These are phyloP conservation scores for Penicillium cinerascens DNA, from an alignment of 495 filamentous ascomycete species.

Conservation along the genomic window DNA sequence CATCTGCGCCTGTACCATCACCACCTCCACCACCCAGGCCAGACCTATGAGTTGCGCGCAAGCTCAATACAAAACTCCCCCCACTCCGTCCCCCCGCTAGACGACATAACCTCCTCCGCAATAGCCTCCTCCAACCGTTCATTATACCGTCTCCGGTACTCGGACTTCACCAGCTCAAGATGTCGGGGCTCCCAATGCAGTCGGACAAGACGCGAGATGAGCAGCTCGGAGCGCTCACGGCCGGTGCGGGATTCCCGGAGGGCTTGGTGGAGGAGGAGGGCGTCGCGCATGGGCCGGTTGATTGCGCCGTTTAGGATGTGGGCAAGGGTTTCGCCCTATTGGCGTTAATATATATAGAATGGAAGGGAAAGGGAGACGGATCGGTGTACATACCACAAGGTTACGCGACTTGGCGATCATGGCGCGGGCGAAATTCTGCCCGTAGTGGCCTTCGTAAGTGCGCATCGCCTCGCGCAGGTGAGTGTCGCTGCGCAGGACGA, in stretches of 20 bases:
- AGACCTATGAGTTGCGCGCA: slow-evolving; percentile 35
- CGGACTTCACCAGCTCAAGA: slow-evolving; percentile 64
- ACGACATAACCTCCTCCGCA: slow-evolving; percentile 44
- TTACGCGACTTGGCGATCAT: slow-evolving; percentile 87
- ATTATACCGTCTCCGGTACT: slow-evolving; percentile 70
- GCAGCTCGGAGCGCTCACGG: slow-evolving; percentile 70
- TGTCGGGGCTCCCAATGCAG: slow-evolving; percentile 82
- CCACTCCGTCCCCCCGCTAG: slow-evolving; percentile 44
- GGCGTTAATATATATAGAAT: background rate
- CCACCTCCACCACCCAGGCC: background rate
- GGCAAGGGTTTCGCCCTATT: slow-evolving; percentile 86
- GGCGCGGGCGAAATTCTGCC: slow-evolving; percentile 78
- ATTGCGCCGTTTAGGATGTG: slow-evolving; percentile 96
- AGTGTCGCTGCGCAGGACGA: slow-evolving; percentile 71
- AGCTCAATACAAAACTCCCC: slow-evolving; percentile 57
- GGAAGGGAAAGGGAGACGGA: slow-evolving; percentile 1
- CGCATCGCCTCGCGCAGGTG: slow-evolving; percentile 78
- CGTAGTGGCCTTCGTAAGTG: slow-evolving; percentile 64
- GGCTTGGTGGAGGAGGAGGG: slow-evolving; percentile 90
- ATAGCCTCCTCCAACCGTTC: slow-evolving; percentile 62
- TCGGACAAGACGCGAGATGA: slow-evolving; percentile 75
- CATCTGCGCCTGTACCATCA: too few relatives aligned
- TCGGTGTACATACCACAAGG: slow-evolving; percentile 65
- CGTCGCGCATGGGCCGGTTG: slow-evolving; percentile 91
- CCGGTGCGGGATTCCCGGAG: slow-evolving; percentile 62